A percentile compares a stretch with the other conserved stretches of the same genome.
phyloP scores from a whole-genome alignment of 2,329 filamentous ascomycete species.

The Trichophyton rubrum region DNA sequence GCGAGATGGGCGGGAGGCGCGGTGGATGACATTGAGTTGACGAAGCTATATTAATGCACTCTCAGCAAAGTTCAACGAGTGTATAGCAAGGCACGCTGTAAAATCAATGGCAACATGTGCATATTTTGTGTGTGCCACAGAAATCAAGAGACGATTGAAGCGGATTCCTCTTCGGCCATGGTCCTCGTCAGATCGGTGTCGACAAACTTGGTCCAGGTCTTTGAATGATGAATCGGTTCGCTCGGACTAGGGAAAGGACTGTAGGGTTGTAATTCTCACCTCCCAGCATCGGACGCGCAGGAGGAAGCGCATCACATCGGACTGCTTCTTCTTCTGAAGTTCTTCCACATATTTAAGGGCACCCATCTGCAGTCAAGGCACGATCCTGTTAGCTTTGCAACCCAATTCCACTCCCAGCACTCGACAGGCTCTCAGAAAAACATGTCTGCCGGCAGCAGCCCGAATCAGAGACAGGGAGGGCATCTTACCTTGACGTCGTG shows the following conservation, averaged over 20 bases:
- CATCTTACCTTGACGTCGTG: slow-evolving; percentile 35
- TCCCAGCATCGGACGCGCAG: slow-evolving; percentile 99
- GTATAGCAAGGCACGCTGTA: slow-evolving; percentile 62
- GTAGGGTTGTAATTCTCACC: slow-evolving; percentile 39
- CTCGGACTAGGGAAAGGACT: background rate
- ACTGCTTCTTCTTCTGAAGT: slow-evolving; percentile 99
- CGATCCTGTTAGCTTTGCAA: slow-evolving; percentile 7
- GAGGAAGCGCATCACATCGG: slow-evolving; percentile 99
- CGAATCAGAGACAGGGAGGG: background rate
- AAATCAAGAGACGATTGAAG: background rate
- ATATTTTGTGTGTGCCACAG: slow-evolving; percentile 12
- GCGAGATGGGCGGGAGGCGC: slow-evolving; percentile 92
- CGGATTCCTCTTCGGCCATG: slow-evolving; percentile 8
- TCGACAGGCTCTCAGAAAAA: background rate
- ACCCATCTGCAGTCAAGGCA: slow-evolving; percentile 58
- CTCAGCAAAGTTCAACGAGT: slow-evolving; percentile 99
- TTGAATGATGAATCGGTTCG: background rate
- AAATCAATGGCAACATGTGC: slow-evolving; percentile 28
- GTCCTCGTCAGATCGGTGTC: slow-evolving; percentile 12
- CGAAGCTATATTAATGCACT: slow-evolving; percentile 99
- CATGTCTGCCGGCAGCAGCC: background rate
- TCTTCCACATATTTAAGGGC: slow-evolving; percentile 99
- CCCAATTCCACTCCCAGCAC: background rate
- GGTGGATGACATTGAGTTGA: slow-evolving; percentile 99
- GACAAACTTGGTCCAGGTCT: slow-evolving; percentile 9